Base-by-base conservation (phyloP, 306 rosid species). In the Rosa persica region DNA sequence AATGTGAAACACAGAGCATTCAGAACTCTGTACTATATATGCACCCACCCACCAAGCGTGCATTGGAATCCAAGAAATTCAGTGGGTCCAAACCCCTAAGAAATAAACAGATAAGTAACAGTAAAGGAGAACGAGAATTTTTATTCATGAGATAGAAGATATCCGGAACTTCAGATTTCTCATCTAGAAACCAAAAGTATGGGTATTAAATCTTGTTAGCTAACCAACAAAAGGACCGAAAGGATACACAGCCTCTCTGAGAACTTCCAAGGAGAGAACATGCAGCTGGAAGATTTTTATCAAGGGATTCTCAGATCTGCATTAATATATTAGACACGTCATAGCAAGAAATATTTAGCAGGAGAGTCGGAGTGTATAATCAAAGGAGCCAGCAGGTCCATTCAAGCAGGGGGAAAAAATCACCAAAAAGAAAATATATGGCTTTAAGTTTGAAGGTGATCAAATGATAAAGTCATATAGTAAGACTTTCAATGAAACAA, bases 211-310 rank as follows among this genome's bases (percentile, higher is more conserved):
- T 71, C 67, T 78, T 79, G 76, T n/a, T 51, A 78, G 60, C 79
- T 72, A 47, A 76, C 64, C 70, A 81, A 76, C 69, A 48, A 46
- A 46, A 80, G 65, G 73, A 83, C 77, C 34, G 76, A 19, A 78
- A 93, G 99, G 99, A 95, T 95, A 95, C 99, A 93, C 93, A 15
- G 99, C 99, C 82, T 91, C 98, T 88, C 89, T 89, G 79, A 95
- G 89, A 69, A 95, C 99, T 79, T 89, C 97, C 80, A 95, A 86
- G 73, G 97, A 85, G 77, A 92, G 89, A 83, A 89, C 86, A 79
- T 95, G 99, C 71, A 92, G 96, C 81, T 81, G 91, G 82, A 95
- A 85, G 68, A 80, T 74, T 61, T 87, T 87, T 74, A 87, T 82
- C 80, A 89, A 76, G 48, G 85, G 83, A 46, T 85, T 88, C 81